Percentiles rank a stretch among this genome's conserved stretches.
These are phyloP conservation scores for Puya raimondii DNA, from an alignment of 176 grass and related monocot genomes.

Conservation along the genomic window DNA sequence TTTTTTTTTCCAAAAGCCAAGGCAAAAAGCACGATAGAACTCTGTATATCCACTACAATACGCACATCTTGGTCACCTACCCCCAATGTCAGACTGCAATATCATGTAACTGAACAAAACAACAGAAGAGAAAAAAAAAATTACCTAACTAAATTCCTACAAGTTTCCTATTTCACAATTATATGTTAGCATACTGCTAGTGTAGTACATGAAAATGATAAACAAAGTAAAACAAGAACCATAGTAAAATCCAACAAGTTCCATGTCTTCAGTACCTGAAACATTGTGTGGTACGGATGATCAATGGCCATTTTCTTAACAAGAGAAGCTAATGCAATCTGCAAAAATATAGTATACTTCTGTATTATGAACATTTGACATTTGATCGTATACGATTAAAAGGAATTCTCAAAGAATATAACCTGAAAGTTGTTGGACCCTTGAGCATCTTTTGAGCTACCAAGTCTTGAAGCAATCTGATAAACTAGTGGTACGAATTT, in stretches of 20 bases:
- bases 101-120: too few relatives aligned
- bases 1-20: too few relatives aligned
- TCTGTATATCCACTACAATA: too few relatives aligned
- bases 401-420: slow-evolving; percentile 11
- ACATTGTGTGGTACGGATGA: slow-evolving; percentile 95
- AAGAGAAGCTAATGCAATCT: slow-evolving; percentile 82
- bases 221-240: background rate
- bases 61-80: too few relatives aligned
- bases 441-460: slow-evolving; percentile 73
- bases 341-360: slow-evolving; percentile 12
- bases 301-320: slow-evolving; percentile 93
- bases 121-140: too few relatives aligned
- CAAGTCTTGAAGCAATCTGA: slow-evolving; percentile 97
- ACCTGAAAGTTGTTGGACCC: slow-evolving; percentile 83
- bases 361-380: background rate
- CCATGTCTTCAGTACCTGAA: slow-evolving; percentile 51
- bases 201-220: too few relatives aligned
- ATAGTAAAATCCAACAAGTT: background rate
- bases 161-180: too few relatives aligned
- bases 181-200: too few relatives aligned
- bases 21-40: too few relatives aligned
- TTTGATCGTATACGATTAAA: background rate
- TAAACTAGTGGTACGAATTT: slow-evolving; percentile 96
- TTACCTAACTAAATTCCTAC: too few relatives aligned
- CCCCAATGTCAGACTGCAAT: too few relatives aligned